Evolutionary conservation across 768 basidiomycete genomes (phyloP).

Genomic region (Termitomyces titanicus): DNA sequence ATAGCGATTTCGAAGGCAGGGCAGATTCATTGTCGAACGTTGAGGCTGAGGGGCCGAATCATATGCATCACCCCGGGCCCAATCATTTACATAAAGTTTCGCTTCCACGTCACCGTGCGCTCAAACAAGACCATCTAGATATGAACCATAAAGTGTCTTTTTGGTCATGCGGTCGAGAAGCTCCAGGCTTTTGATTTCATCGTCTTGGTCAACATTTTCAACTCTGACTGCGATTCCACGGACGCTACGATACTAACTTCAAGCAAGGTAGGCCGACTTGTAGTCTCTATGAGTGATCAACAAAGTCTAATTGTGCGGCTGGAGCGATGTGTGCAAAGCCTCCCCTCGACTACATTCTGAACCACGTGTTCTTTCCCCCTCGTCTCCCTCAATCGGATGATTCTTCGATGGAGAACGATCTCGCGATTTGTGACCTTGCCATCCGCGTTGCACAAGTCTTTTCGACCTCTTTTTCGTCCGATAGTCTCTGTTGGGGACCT

Average conservation of each 20-base stretch:
- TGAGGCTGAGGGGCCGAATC: too few species aligned
- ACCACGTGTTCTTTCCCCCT: conserved; percentile 42
- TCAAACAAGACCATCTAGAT: too few species aligned
- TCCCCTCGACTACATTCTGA: conserved; percentile 28
- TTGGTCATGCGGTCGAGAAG: neutral
- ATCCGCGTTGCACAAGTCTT: conserved; percentile 19
- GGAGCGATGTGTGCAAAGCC: neutral
- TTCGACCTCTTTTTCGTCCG: conserved; percentile 1
- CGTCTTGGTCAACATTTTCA: neutral
- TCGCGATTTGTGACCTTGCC: conserved; percentile 20
- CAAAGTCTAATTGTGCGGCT: too few species aligned
- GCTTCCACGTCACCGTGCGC: too few species aligned
- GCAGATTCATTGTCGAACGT: too few species aligned
- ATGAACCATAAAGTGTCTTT: neutral
- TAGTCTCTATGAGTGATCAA: too few species aligned
- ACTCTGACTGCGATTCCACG: neutral
- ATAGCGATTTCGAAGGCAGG: too few species aligned
- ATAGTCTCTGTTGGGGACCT: conserved; percentile 23
- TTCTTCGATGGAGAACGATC: conserved; percentile 17
- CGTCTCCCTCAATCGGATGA: conserved; percentile 36
- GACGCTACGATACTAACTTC: neutral
- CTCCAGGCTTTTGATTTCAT: neutral
- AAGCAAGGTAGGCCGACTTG: neutral
- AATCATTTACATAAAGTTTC: too few species aligned
- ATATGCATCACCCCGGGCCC: too few species aligned